Percentiles rank a stretch among this genome's conserved stretches.
These are phyloP conservation scores for Athelia sp. DNA, from an alignment of 1,284 basidiomycete species.

Conservation along the genomic window DNA sequence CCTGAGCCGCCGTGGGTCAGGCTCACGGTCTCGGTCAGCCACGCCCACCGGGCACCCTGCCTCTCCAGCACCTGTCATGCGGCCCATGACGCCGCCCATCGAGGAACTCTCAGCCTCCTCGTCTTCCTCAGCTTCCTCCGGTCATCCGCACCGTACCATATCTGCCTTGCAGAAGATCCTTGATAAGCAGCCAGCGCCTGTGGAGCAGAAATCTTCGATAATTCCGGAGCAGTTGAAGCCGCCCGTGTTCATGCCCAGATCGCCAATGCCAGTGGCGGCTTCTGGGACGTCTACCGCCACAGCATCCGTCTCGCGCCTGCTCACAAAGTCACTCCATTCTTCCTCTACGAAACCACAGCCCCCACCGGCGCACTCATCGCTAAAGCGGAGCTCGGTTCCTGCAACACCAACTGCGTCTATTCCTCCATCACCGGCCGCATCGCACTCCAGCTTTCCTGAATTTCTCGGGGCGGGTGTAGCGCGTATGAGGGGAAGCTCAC, in stretches of 20 bases:
- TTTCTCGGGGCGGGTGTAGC: slow-evolving; percentile 24
- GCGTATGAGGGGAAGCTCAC: slow-evolving; percentile 19
- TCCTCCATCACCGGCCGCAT: slow-evolving; percentile 14
- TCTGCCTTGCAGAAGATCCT: slow-evolving; percentile 65
- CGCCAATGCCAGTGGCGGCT: slow-evolving; percentile 46
- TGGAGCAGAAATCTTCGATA: slow-evolving; percentile 12
- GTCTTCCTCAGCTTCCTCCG: slow-evolving; percentile 35
- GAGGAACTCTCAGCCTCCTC: slow-evolving; percentile 45
- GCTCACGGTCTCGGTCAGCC: slow-evolving; percentile 28
- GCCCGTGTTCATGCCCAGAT: slow-evolving; percentile 27
- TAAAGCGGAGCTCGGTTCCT: slow-evolving; percentile 37
- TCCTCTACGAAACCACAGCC: slow-evolving; percentile 50
- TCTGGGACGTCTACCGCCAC: slow-evolving; percentile 65
- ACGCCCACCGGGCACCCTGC: slow-evolving; percentile 26
- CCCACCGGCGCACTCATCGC: slow-evolving; percentile 48
- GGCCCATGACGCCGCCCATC: slow-evolving; percentile 48
- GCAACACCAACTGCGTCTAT: slow-evolving; percentile 23
- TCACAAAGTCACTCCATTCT: slow-evolving; percentile 60
- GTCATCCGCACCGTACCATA: slow-evolving; percentile 50
- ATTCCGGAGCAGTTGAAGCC: slow-evolving; percentile 10
- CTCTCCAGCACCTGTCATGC: slow-evolving; percentile 17
- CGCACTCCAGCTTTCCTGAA: slow-evolving; percentile 22
- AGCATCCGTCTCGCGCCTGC: slow-evolving; percentile 68
- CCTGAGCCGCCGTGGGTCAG: slow-evolving; percentile 4
- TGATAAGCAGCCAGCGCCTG: slow-evolving; percentile 42